These are phyloP conservation scores for Candida chilensis DNA, from an alignment of 805 yeast genomes.

Conservation along the genomic window DNA sequence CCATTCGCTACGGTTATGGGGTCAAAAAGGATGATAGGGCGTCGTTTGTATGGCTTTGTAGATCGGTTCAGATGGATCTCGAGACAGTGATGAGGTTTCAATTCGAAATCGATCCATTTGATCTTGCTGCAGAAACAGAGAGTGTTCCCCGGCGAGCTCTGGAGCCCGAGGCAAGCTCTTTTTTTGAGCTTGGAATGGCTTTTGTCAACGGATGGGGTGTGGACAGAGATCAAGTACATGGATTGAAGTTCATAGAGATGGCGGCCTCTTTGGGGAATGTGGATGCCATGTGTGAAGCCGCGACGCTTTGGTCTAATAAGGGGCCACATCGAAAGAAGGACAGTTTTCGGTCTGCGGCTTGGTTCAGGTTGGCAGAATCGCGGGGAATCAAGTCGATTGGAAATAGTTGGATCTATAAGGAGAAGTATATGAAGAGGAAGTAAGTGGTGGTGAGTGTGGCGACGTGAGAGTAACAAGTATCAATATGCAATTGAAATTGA, in stretches of 20 bases:
- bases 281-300: conserved; percentile 64
- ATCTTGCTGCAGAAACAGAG: conserved; percentile 11
- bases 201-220: conserved; percentile 50
- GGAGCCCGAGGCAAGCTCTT: conserved; percentile 39
- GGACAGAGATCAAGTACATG: conserved; percentile 43
- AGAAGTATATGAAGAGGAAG: conserved; percentile 48
- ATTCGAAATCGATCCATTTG: conserved; percentile 21
- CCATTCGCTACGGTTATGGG: conserved; percentile 63
- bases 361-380: conserved; percentile 58
- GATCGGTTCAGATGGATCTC: conserved; percentile 32
- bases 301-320: conserved; percentile 56
- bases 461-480: too few species aligned
- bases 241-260: conserved; percentile 49
- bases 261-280: conserved; percentile 61
- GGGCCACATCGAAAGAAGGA: conserved; percentile 50
- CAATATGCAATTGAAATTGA: too few species aligned
- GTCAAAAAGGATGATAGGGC: conserved; percentile 43
- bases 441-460: too few species aligned
- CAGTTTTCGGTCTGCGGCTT: conserved; percentile 52
- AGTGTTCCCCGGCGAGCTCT: conserved; percentile 23
- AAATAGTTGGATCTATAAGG: conserved; percentile 68
- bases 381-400: conserved; percentile 57
- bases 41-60: conserved; percentile 52
- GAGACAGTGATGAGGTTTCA: conserved; percentile 8
- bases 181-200: conserved; percentile 54